Percentiles rank a stretch among this genome's conserved stretches.
phyloP scores from a whole-genome alignment of 1,284 basidiomycete species.

The Cutaneotrichosporon sp. region DNA sequence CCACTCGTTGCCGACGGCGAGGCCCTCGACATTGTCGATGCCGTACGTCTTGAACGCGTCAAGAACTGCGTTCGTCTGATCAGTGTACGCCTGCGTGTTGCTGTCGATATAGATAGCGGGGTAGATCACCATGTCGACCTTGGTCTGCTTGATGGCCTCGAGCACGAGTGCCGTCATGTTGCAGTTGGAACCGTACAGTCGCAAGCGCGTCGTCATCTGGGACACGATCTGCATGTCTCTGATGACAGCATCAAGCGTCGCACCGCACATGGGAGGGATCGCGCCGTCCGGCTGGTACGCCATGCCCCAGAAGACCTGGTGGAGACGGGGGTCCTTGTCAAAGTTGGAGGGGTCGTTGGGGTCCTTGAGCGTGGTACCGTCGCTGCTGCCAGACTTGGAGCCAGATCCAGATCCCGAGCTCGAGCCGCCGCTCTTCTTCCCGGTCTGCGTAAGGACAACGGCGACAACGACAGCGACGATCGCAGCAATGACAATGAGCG shows the following conservation, averaged over 20 bases:
- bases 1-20: slow-evolving; percentile 63
- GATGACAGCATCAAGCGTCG: slow-evolving; percentile 37
- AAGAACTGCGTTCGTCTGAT: slow-evolving; percentile 69
- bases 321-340: slow-evolving; percentile 61
- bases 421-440: slow-evolving; percentile 22
- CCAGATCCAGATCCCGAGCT: slow-evolving; percentile 1
- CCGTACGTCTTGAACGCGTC: slow-evolving; percentile 71
- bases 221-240: slow-evolving; percentile 54
- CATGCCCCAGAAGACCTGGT: slow-evolving; percentile 68
- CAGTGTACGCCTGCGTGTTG: slow-evolving; percentile 65
- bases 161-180: slow-evolving; percentile 60
- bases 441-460: slow-evolving; percentile 33
- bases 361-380: slow-evolving; percentile 54
- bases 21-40: slow-evolving; percentile 69
- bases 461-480: slow-evolving; percentile 36
- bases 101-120: slow-evolving; percentile 75
- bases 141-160: slow-evolving; percentile 80
- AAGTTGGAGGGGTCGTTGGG: slow-evolving; percentile 66
- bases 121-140: slow-evolving; percentile 81
- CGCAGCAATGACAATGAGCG: slow-evolving; percentile 28
- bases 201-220: slow-evolving; percentile 49
- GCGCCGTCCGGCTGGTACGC: slow-evolving; percentile 65
- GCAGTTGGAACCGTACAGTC: slow-evolving; percentile 56
- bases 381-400: slow-evolving; percentile 9
- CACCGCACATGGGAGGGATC: slow-evolving; percentile 9